A percentile compares a stretch with the other conserved stretches of the same genome.
Evolutionary conservation across 768 basidiomycete genomes (phyloP).

Genomic region (Exsudoporus frostii): DNA sequence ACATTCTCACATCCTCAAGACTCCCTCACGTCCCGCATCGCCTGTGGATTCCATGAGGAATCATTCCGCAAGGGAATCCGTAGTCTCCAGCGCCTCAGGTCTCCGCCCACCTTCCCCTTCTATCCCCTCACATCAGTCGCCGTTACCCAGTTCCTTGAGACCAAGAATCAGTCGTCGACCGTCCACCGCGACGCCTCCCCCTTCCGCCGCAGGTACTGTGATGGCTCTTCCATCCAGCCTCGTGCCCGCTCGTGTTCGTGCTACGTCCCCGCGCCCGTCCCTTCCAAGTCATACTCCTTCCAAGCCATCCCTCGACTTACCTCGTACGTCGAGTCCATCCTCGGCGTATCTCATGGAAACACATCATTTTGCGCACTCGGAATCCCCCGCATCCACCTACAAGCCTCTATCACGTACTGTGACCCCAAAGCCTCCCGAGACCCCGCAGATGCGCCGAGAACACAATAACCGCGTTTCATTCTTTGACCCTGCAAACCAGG

Average conservation of each 20-base stretch:
- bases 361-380: constrained; percentile 18
- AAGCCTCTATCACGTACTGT: constrained; percentile 28
- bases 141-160: constrained; percentile 30
- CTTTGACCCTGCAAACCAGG: constrained; percentile 79
- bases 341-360: constrained; percentile 6
- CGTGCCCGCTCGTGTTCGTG: constrained; percentile 22
- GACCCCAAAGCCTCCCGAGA: constrained; percentile 33
- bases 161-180: constrained; percentile 40
- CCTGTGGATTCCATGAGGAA: constrained; percentile 32
- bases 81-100: constrained; percentile 9
- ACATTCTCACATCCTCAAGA: constrained; percentile 24
- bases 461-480: constrained; percentile 75
- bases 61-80: constrained; percentile 24
- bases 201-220: constrained; percentile 25
- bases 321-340: constrained; percentile 19
- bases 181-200: constrained; percentile 40
- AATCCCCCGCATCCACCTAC: constrained; percentile 14
- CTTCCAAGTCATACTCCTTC: constrained; percentile 8
- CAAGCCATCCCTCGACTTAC: constrained; percentile 20
- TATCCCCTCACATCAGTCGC: constrained; percentile 17
- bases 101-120: constrained; percentile 27
- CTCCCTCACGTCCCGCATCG: constrained; percentile 40
- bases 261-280: constrained; percentile 23
- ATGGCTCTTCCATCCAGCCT: constrained; percentile 25
- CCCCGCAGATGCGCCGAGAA: constrained; percentile 43